phyloP scores from a whole-genome alignment of 2,329 filamentous ascomycete species.

The Arthrobotrys musiformis region DNA sequence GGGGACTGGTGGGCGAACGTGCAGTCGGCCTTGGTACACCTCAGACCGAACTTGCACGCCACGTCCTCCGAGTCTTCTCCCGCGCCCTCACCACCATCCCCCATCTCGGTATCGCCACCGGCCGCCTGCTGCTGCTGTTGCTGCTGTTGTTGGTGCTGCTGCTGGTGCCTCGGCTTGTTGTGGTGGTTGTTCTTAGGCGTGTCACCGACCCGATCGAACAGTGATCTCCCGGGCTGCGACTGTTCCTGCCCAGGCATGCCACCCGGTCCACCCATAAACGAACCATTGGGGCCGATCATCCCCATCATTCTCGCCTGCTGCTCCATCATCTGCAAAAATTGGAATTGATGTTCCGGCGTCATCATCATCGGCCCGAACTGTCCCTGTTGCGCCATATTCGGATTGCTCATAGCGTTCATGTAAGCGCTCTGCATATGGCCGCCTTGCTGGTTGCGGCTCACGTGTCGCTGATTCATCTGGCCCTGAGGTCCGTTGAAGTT shows the following conservation, averaged over 20 bases:
- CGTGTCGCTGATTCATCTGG: constrained; percentile 67
- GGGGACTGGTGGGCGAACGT: constrained; percentile 95
- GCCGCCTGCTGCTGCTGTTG: constrained; percentile 16
- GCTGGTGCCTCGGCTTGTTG: constrained; percentile 24
- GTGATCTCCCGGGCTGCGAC: constrained; percentile 31
- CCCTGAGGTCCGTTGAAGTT: constrained; percentile 65
- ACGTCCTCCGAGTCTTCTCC: constrained; percentile 58
- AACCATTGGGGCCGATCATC: constrained; percentile 67
- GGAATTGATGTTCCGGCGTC: constrained; percentile 76
- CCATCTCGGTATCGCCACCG: constrained; percentile 50
- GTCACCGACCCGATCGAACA: constrained; percentile 59
- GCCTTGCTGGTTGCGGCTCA: constrained; percentile 64
- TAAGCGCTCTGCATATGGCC: constrained; percentile 63
- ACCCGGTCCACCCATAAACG: constrained; percentile 37
- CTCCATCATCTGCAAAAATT: constrained; percentile 80
- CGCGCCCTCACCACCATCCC: constrained; percentile 33
- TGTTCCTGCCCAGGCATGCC: constrained; percentile 30
- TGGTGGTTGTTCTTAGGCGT: constrained; percentile 60
- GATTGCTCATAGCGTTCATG: constrained; percentile 61
- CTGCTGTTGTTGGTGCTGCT: neutral
- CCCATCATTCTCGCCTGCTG: constrained; percentile 89
- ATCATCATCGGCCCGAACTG: constrained; percentile 62
- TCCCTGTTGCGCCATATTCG: constrained; percentile 58
- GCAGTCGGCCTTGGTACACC: constrained; percentile 89
- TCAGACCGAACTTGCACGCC: constrained; percentile 86